Evolutionary conservation across 257 asterid genomes (phyloP).

Genomic region (Perilla frutescens): DNA sequence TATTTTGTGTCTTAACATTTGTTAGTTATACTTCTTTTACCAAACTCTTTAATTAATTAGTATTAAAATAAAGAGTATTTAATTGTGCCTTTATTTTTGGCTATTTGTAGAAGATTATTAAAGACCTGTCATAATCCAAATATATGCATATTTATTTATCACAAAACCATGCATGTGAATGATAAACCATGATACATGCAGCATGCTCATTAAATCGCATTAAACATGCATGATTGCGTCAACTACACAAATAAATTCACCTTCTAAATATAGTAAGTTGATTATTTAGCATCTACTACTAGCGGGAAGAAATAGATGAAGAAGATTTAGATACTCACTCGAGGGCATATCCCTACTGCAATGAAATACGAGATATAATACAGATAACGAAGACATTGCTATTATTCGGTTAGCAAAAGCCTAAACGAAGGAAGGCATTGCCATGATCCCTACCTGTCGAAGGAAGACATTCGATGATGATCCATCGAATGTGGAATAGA

Average conservation of each 20-base stretch:
- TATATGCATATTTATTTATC: background rate
- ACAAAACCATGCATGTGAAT: background rate
- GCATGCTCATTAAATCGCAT: slow-evolving; percentile 2
- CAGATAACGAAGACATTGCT: background rate
- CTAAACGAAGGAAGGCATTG: background rate
- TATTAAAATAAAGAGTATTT: too few relatives aligned
- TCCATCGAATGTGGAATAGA: background rate
- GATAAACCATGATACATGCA: background rate
- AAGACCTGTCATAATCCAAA: background rate
- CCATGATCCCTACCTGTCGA: too few relatives aligned
- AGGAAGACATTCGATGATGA: background rate
- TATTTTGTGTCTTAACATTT: too few relatives aligned
- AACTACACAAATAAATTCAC: background rate
- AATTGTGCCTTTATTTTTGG: background rate
- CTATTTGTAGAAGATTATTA: background rate
- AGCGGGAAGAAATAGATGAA: slow-evolving; percentile 58
- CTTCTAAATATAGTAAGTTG: too few relatives aligned
- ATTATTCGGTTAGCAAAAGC: background rate
- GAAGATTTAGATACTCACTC: background rate
- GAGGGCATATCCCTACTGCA: too few relatives aligned
- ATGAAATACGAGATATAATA: too few relatives aligned
- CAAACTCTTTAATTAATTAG: too few relatives aligned
- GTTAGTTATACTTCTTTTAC: too few relatives aligned
- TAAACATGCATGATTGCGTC: slow-evolving; percentile 14
- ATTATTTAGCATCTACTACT: too few relatives aligned